Evolutionary conservation across 2,329 filamentous ascomycete species (phyloP), one percentile per base, ranked within the genome.

Genomic region (Fusarium coicis): DNA sequence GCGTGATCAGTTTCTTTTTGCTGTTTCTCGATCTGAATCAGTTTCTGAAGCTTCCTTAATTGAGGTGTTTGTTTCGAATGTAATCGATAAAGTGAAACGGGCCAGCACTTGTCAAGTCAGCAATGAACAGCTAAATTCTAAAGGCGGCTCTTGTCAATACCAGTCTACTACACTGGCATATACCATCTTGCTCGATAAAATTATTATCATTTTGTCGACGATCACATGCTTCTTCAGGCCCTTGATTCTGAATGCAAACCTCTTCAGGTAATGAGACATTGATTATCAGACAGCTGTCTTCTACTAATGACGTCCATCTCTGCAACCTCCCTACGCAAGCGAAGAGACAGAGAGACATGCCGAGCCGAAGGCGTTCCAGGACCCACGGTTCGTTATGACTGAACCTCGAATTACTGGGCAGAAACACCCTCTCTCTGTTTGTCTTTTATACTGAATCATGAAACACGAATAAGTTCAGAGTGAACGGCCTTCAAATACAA

Each of bases 1-100:
- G 65, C 73, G 67, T 74, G 75, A 66, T 71, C 67, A 71, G 5
- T 10, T 11, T 7, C 28, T 71, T 18, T 70, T 67, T 70, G 30
- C 5, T 28, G 21, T 28, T 39, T 28, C 37, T 40, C 34, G 21
- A 11, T 18, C 10, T 54, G 32, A 30, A n/a, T 26, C 3, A 40
- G 26, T 52, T n/a, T 54, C 34, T 4, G 2, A 18, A 18, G 15
- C 34, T 54, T 39, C 18, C n/a, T 12, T 18, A 0, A 4, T 10
- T 10, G 19, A 23, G 23, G 28, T 21, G 34, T 32, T 53, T 53
- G 56, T 52, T 39, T 39, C 34, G 5, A 30, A 14, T 23, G 7
- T 14, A 23, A 30, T n/a, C 40, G 23, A 10, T 19, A 26, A 19
- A 18, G 10, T n/a, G 14, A 14, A 39, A 28, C 14, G 26, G 34